Base-by-base conservation (phyloP, 768 basidiomycete species). In the Amanita thiersii region DNA sequence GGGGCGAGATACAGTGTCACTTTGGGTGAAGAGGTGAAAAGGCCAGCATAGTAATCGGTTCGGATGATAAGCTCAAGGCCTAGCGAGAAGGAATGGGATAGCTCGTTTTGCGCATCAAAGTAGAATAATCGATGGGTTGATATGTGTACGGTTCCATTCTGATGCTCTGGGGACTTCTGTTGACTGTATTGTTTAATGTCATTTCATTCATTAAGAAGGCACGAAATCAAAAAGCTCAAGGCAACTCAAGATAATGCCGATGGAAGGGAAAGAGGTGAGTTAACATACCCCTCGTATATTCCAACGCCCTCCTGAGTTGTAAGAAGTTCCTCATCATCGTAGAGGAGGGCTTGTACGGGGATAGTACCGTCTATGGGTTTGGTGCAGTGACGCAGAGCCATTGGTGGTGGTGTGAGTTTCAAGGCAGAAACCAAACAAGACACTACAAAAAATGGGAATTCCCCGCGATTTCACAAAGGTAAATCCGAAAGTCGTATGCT, bases 41-140 rank as follows among this genome's bases (percentile, higher is more conserved):
- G 75, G 2, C 94, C 91, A 3, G 81, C 80, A 56, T 94, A 97
- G 59, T 84, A 73, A 40, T 96, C 89, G 1, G 92, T 94, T 52
- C 81, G 82, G 0, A 63, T 61, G 36, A 97, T 68, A 48, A 63
- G 64, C 0, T 69, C 61, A 12, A 97, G 73, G 49, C 79, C 72
- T 46, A 94, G 54, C 9, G 70, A 65, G 52, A 91, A 81, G 0
- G 89, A 92, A 28, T 72, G 60, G 1, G 62, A 56, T n/a, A 53
- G 56, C 12, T 75, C 59, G 37, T 73, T 64, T 23, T 65, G 55
- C 21, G 59, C 50, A 54, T 86, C 75, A 47, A 90, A 68, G 63
- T 86, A 92, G 65, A 97, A 81, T 0, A 97, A 63, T 23, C 93
- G 81, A 55, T 93, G 88, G 1, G 80, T 83, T 0, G 93, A 86